phyloP scores from a whole-genome alignment of 129 eudicot species.

The Artemisia argyi region DNA sequence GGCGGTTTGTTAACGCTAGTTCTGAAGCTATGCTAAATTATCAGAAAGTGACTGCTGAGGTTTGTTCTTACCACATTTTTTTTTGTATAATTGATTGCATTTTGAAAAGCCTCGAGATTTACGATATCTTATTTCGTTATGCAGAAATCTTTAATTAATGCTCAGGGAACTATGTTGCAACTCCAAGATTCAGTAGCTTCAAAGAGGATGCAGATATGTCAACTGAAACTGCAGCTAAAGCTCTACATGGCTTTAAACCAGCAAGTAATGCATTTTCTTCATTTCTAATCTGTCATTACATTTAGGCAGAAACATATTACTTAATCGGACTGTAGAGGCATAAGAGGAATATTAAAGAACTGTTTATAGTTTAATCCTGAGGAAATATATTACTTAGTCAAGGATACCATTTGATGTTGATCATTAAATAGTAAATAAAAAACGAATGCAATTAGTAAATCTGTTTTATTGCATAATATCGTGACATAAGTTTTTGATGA shows the following conservation, averaged over 20 bases:
- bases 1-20: conserved; percentile 81
- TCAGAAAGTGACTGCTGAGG: conserved; percentile 77
- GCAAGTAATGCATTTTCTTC: conserved; percentile 52
- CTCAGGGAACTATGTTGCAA: conserved; percentile 62
- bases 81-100: conserved; percentile 8
- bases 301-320: too few species aligned
- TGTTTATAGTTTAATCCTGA: neutral
- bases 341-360: too few species aligned
- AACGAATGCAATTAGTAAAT: too few species aligned
- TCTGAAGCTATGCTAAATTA: conserved; percentile 48
- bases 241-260: conserved; percentile 52
- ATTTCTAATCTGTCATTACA: neutral
- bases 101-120: neutral
- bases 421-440: too few species aligned
- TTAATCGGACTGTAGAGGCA: too few species aligned
- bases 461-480: neutral
- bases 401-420: neutral
- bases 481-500: conserved; percentile 19
- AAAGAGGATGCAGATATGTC: conserved; percentile 63
- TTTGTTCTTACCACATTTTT: conserved; percentile 33
- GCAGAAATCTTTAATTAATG: conserved; percentile 69
- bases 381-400: neutral
- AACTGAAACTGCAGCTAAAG: conserved; percentile 61
- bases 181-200: conserved; percentile 58
- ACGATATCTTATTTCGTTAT: conserved; percentile 17